These are phyloP conservation scores for Solanum sejunctum DNA, from an alignment of 257 asterid genomes.

Conservation along the genomic window DNA sequence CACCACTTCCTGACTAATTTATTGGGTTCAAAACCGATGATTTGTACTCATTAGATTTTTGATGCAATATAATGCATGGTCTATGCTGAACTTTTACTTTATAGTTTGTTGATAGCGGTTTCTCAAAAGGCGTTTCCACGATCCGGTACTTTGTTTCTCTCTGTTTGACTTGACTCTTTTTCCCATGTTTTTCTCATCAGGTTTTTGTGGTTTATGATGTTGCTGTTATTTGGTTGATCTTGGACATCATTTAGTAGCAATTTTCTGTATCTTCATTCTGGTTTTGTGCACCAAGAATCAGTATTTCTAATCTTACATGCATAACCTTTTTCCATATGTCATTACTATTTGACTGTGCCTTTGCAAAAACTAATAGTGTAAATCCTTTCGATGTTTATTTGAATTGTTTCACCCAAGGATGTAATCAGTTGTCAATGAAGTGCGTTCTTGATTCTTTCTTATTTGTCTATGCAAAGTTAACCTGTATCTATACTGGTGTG, in stretches of 20 bases:
- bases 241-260: not conserved
- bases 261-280: not conserved
- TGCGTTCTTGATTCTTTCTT: not conserved
- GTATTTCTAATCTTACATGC: not conserved
- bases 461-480: not conserved
- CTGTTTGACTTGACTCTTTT: not conserved
- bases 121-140: slow-evolving; percentile 85
- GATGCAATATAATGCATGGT: no score
- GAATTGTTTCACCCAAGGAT: not conserved
- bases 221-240: not conserved
- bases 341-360: not conserved
- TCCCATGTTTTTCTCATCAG: not conserved
- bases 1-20: not conserved
- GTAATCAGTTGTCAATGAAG: not conserved
- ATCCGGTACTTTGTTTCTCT: slow-evolving; percentile 42
- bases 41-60: not conserved
- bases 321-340: not conserved
- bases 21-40: not conserved
- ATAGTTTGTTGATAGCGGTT: slow-evolving; percentile 58
- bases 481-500: not conserved
- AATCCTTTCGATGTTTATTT: not conserved
- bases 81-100: no score
- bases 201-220: not conserved
- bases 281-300: not conserved
- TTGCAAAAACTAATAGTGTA: not conserved